A percentile compares a stretch with the other conserved stretches of the same genome.
Conservation (phyloP, 139 green algal genomes). For the Chlamydomonas asymmetrica region DNA sequence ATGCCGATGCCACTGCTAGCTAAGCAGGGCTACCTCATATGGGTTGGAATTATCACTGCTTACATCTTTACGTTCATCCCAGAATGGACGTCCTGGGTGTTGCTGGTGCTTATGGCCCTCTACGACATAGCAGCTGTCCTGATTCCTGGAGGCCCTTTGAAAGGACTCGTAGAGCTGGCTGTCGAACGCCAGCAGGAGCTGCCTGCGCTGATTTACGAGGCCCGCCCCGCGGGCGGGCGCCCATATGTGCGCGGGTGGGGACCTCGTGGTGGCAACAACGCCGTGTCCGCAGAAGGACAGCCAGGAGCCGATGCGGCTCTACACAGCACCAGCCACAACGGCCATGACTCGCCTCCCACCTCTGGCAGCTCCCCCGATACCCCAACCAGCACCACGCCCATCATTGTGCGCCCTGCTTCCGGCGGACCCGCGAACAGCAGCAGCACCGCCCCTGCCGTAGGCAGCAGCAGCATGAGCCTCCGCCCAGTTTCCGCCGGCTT, state of each 20-base stretch:
- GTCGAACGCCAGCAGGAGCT: slow-evolving; percentile 88
- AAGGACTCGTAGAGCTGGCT: slow-evolving; percentile 88
- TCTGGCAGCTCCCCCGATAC: too few relatives aligned
- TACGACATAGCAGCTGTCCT: slow-evolving; percentile 97
- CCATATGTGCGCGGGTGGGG: slow-evolving; percentile 27
- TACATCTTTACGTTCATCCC: slow-evolving; percentile 96
- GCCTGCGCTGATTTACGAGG: slow-evolving; percentile 94
- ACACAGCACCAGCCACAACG: too few relatives aligned
- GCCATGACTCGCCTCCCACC: too few relatives aligned
- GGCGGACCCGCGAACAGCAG: too few relatives aligned
- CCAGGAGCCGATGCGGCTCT: too few relatives aligned
- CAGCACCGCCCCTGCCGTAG: too few relatives aligned
- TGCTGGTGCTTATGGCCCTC: slow-evolving; percentile 91
- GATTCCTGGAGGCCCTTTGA: slow-evolving; percentile 80
- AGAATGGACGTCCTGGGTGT: slow-evolving; percentile 93
- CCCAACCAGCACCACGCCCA: too few relatives aligned
- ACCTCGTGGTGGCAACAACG: neutral
- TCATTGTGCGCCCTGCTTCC: too few relatives aligned
- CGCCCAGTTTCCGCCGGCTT: too few relatives aligned
- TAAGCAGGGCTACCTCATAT: slow-evolving; percentile 90
- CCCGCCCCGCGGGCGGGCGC: slow-evolving; percentile 51
- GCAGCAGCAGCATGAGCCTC: too few relatives aligned
- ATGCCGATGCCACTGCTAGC: slow-evolving; percentile 81
- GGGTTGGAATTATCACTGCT: slow-evolving; percentile 81
- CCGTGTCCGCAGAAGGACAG: too few relatives aligned